A percentile compares a stretch with the other conserved stretches of the same genome.
Conservation (phyloP, 495 filamentous ascomycete species). For the Mycothermus thermophilus region DNA sequence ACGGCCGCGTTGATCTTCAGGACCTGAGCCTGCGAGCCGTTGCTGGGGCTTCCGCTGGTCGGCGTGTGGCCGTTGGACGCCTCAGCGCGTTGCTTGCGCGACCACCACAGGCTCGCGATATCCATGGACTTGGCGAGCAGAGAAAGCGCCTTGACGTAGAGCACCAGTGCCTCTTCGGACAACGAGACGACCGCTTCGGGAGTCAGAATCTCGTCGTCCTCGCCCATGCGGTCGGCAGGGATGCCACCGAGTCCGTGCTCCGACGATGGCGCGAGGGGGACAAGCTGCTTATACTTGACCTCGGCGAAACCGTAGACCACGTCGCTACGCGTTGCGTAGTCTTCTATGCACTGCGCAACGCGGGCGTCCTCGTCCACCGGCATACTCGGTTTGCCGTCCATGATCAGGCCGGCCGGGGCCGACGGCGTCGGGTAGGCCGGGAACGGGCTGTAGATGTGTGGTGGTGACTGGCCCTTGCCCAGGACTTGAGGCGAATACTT, state of each 20-base stretch:
- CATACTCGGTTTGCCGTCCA: conserved; percentile 47
- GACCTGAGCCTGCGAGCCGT: conserved; percentile 38
- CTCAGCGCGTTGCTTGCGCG: conserved; percentile 57
- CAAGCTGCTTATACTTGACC: conserved; percentile 92
- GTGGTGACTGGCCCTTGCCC: conserved; percentile 60
- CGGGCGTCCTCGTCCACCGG: conserved; percentile 67
- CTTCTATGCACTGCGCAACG: conserved; percentile 70
- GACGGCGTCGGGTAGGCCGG: conserved; percentile 64
- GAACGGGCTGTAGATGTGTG: conserved; percentile 64
- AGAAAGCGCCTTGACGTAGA: conserved; percentile 87
- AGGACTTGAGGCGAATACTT: conserved; percentile 53
- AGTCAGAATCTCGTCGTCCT: conserved; percentile 60
- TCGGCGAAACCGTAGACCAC: conserved; percentile 95
- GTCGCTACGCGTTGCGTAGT: conserved; percentile 80
- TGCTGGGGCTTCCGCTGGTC: conserved; percentile 29
- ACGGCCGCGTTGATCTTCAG: conserved; percentile 81
- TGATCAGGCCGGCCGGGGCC: conserved; percentile 42
- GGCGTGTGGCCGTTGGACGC: conserved; percentile 31
- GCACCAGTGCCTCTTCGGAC: conserved; percentile 86
- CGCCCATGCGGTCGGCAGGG: conserved; percentile 31
- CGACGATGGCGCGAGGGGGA: conserved; percentile 70
- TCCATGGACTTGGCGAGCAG: conserved; percentile 93
- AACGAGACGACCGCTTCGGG: conserved; percentile 72
- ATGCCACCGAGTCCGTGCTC: conserved; percentile 52
- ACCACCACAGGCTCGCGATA: conserved; percentile 88